phyloP scores from a whole-genome alignment of 2,329 filamentous ascomycete species.

The Aspergillus brunneoviolaceus region DNA sequence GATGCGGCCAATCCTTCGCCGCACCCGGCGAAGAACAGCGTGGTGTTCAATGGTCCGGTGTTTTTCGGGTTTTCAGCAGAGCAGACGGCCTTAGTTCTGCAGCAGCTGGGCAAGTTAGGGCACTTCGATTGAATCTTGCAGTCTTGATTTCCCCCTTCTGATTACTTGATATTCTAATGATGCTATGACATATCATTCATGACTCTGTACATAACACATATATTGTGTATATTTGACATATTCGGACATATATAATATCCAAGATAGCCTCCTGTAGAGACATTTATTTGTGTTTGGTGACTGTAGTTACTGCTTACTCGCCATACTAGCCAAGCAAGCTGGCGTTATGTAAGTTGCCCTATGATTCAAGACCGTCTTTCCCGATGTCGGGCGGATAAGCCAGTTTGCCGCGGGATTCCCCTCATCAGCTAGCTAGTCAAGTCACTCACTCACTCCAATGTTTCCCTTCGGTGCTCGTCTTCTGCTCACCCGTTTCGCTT shows the following conservation, averaged over 20 bases:
- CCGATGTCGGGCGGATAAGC: constrained; percentile 42
- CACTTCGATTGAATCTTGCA: constrained; percentile 3
- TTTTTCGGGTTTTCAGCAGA: constrained; percentile 90
- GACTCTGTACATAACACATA: neutral
- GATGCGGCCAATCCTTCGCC: constrained; percentile 11
- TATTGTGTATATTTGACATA: neutral
- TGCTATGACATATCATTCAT: neutral
- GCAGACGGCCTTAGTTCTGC: constrained; percentile 74
- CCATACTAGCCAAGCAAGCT: neutral
- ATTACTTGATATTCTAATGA: neutral
- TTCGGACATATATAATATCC: too few species aligned
- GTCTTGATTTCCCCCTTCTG: neutral
- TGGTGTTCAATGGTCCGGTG: constrained; percentile 89
- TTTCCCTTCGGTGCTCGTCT: constrained; percentile 25
- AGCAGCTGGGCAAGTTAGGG: constrained; percentile 47
- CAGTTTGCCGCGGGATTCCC: constrained; percentile 9
- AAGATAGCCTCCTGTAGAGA: too few species aligned
- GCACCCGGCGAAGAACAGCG: constrained; percentile 53
- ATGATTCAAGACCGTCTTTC: neutral
- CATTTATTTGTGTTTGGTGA: too few species aligned
- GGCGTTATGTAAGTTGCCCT: neutral
- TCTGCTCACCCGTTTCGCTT: constrained; percentile 16
- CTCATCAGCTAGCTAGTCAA: neutral
- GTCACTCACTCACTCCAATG: constrained; percentile 22
- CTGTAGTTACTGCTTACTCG: too few species aligned